Evolutionary conservation across 345 rosid species (phyloP).

Genomic region (Eucalyptus camaldulensis): DNA sequence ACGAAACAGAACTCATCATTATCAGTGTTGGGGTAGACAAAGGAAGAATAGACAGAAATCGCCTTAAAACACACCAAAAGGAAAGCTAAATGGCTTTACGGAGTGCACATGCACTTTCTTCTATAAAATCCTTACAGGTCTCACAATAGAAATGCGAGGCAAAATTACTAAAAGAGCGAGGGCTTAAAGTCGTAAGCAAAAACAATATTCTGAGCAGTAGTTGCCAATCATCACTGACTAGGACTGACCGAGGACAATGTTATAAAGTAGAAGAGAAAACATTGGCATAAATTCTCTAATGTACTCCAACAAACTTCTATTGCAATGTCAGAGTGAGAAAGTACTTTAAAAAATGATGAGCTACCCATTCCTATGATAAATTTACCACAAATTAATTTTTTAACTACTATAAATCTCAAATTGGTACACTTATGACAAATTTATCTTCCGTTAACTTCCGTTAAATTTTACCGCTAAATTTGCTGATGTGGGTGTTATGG

Average conservation of each 20-base stretch:
- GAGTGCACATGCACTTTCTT: background rate
- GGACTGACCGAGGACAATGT: background rate
- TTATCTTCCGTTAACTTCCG: accelerated
- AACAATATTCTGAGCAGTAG: background rate
- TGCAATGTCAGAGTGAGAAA: background rate
- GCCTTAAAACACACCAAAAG: background rate
- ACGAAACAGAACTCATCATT: background rate
- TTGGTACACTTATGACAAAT: accelerated
- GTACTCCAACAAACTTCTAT: background rate
- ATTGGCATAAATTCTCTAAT: background rate
- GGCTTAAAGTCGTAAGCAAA: background rate
- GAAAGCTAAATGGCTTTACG: background rate
- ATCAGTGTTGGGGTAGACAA: background rate
- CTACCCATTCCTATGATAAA: accelerated
- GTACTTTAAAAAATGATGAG: background rate
- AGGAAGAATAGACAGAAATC: background rate
- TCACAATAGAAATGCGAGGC: background rate
- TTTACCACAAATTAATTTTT: accelerated
- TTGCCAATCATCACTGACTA: background rate
- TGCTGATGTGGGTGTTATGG: accelerated
- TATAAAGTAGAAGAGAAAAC: background rate
- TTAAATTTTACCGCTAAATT: background rate
- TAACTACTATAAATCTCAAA: accelerated
- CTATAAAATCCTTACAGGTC: background rate
- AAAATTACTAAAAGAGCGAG: background rate